A percentile compares a stretch with the other conserved stretches of the same genome.
Conservation (phyloP, 2,329 filamentous ascomycete species). For the Dactylellina sp. region DNA sequence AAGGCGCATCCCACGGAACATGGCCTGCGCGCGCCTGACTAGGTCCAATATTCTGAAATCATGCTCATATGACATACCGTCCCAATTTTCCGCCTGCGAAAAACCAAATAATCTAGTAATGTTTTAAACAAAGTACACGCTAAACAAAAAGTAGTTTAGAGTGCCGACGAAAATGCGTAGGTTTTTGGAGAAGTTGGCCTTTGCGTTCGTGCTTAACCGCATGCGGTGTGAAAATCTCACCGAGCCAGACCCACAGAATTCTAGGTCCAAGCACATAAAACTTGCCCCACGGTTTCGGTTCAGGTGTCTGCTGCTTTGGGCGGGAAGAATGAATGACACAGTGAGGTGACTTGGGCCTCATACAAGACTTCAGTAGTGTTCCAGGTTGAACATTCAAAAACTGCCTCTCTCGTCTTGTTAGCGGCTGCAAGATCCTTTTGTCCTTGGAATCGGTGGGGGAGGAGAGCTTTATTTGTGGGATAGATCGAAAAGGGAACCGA, state of each 20-base stretch:
- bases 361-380: constrained; percentile 5
- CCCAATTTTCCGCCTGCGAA: not conserved
- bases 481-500: no score
- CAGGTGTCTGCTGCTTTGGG: not conserved
- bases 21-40: no score
- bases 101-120: not conserved
- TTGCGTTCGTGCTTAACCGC: constrained; percentile 12
- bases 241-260: constrained; percentile 21
- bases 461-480: no score
- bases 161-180: not conserved
- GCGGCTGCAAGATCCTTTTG: no score
- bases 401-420: no score
- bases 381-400: not conserved
- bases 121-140: constrained; percentile 2
- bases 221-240: constrained; percentile 23
- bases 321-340: not conserved
- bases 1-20: constrained; percentile 27
- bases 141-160: not conserved
- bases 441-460: no score
- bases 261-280: constrained; percentile 25
- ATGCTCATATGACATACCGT: no score
- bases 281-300: not conserved
- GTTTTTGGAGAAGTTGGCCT: not conserved
- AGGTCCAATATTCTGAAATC: no score
- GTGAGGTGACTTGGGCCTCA: not conserved